Conservation (phyloP, 2,329 filamentous ascomycete genomes). For the Fusarium tjaetaba region DNA sequence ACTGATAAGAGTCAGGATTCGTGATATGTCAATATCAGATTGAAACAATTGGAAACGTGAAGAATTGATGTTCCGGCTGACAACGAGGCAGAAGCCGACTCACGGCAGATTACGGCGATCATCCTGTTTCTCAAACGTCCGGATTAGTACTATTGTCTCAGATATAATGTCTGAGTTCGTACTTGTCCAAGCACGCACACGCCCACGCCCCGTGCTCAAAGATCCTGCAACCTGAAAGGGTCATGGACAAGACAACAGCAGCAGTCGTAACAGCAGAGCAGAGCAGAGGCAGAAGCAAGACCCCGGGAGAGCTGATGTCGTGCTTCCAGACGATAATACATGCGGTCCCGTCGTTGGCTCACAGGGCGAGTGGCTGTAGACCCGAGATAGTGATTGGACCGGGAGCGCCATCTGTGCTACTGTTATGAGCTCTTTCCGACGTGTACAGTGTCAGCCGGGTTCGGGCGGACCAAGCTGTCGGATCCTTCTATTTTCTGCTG, state of each 20-base stretch:
- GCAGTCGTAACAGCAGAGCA: neutral
- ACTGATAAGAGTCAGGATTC: neutral
- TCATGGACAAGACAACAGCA: neutral
- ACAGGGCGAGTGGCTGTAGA: conserved; percentile 40
- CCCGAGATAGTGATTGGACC: conserved; percentile 28
- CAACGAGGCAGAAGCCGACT: neutral
- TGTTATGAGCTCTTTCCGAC: conserved; percentile 28
- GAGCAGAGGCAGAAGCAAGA: conserved; percentile 8
- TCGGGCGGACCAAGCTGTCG: conserved; percentile 42
- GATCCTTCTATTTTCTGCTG: conserved; percentile 24
- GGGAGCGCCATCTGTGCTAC: conserved; percentile 28
- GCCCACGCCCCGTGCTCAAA: conserved; percentile 20
- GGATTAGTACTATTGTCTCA: conserved; percentile 27
- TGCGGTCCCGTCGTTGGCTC: conserved; percentile 34
- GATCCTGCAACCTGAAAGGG: conserved; percentile 34
- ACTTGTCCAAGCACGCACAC: neutral
- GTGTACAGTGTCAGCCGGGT: conserved; percentile 36
- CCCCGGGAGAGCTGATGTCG: conserved; percentile 26
- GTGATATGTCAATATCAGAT: neutral
- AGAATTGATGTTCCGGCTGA: neutral
- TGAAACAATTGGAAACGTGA: conserved; percentile 1
- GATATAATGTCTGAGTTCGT: conserved; percentile 36
- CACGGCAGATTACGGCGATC: conserved; percentile 6
- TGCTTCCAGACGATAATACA: conserved; percentile 43
- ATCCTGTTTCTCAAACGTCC: conserved; percentile 19